A percentile compares a stretch with the other conserved stretches of the same genome.
Evolutionary conservation across 2,329 filamentous ascomycete species (phyloP).

Genomic region (Fusarium napiforme): DNA sequence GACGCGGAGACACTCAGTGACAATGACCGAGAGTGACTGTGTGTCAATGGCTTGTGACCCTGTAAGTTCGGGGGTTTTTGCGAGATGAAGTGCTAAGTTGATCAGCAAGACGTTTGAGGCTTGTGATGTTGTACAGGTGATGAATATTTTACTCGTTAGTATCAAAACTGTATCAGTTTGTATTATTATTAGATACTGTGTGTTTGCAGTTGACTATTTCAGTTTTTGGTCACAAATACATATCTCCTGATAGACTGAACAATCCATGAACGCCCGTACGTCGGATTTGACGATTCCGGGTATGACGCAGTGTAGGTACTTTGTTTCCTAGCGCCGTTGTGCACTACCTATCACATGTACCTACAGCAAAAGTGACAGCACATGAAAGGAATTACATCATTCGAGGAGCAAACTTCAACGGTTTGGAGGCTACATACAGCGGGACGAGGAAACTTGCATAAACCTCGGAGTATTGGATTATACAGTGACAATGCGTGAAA

Average conservation of each 20-base stretch:
- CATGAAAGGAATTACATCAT: conserved; percentile 38
- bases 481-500: neutral
- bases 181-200: neutral
- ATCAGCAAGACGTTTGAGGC: conserved; percentile 24
- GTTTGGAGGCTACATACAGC: neutral
- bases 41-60: conserved; percentile 48
- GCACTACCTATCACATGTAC: conserved; percentile 37
- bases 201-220: neutral
- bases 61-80: conserved; percentile 19
- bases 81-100: conserved; percentile 14
- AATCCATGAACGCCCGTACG: neutral
- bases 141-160: conserved; percentile 21
- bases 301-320: conserved; percentile 29
- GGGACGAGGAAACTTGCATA: neutral
- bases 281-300: conserved; percentile 10
- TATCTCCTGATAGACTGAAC: neutral
- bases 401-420: neutral
- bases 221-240: neutral
- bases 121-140: conserved; percentile 39
- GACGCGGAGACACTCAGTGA: conserved; percentile 45
- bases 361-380: neutral
- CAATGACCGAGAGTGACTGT: conserved; percentile 34
- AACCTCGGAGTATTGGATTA: neutral
- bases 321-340: neutral
- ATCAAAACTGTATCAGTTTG: neutral